Evolutionary conservation across 2,329 filamentous ascomycete species (phyloP), one percentile per base, ranked within the genome.

Genomic region (Pseudogymnoascus sp.): DNA sequence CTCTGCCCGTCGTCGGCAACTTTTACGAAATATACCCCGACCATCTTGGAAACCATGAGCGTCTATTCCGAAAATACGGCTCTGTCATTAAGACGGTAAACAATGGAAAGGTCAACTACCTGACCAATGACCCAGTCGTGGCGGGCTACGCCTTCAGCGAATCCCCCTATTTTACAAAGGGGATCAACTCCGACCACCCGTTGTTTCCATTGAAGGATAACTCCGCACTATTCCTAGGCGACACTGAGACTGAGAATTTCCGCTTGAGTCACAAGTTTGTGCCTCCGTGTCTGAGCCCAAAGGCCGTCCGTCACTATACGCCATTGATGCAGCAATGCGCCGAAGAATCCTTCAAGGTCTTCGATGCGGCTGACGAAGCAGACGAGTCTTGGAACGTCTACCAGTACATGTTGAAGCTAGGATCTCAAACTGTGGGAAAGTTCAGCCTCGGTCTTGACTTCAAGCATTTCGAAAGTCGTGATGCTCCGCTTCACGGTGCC

Each of bases 381-480:
- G 72, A 65, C 1, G 71, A 77, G 60, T 73, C 77, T 0, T 78
- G 73, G 71, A 80, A 80, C 62, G 77, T 76, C 1, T 80, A 79
- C 58, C 74, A 76, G 43, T 79, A 78, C 62, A 80, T 79, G 77
- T 62, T 79, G 16, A 79, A 80, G 65, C 70, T 79, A 0, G 75
- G 70, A 0, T 76, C 76, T 0, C 73, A 75, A 50, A 71, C 74
- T 0, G 72, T 79, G 5, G 75, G 76, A 20, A 77, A 78, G 63
- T 63, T 80, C 11, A 74, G 72, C 0, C 70, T 80, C 1, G 76
- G 75, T 0, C 63, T 76, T 62, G 77, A 80, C 25, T 73, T 79
- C 58, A 62, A 75, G 7, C 78, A 80, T 60, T 79, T 80, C 54
- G 65, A 67, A 0, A 54, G 65, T 3, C 61, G 70, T 1, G 72